These are phyloP conservation scores for Ceriops zippeliana DNA, from an alignment of 345 rosid species.

Conservation along the genomic window DNA sequence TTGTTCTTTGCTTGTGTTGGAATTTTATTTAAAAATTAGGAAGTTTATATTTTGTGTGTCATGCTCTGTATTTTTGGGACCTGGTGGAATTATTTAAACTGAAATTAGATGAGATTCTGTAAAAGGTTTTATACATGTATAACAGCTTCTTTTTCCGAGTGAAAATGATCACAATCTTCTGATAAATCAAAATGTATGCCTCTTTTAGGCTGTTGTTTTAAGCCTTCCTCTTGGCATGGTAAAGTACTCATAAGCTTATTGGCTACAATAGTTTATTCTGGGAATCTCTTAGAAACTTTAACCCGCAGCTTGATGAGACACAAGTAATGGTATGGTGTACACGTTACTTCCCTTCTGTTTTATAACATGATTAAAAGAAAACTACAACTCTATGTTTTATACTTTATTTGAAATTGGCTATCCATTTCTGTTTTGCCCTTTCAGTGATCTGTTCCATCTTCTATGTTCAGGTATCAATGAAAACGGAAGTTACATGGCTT, in stretches of 20 bases:
- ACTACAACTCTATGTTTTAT: not conserved
- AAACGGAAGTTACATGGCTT: slow-evolving; percentile 85
- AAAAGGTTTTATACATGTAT: not conserved
- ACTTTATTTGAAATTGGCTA: not conserved
- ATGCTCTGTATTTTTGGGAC: not conserved
- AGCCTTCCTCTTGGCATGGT: not conserved
- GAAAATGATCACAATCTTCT: not conserved
- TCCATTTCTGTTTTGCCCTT: not conserved
- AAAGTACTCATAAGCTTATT: too few relatives aligned
- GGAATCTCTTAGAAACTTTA: too few relatives aligned
- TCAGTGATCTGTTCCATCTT: not conserved
- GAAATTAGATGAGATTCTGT: not conserved
- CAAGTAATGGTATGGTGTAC: not conserved
- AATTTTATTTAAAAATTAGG: not conserved
- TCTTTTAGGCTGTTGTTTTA: not conserved
- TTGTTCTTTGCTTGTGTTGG: not conserved
- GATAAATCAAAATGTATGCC: not conserved
- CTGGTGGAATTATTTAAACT: not conserved
- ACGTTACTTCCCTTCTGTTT: not conserved
- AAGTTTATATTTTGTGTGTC: not conserved
- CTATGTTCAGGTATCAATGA: slow-evolving; percentile 75
- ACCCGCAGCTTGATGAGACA: not conserved
- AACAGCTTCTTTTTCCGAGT: not conserved
- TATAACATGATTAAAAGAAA: not conserved
- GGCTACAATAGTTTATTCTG: too few relatives aligned